These are phyloP conservation scores for Solanum etuberosum DNA, from an alignment of 257 asterid genomes.

Conservation along the genomic window DNA sequence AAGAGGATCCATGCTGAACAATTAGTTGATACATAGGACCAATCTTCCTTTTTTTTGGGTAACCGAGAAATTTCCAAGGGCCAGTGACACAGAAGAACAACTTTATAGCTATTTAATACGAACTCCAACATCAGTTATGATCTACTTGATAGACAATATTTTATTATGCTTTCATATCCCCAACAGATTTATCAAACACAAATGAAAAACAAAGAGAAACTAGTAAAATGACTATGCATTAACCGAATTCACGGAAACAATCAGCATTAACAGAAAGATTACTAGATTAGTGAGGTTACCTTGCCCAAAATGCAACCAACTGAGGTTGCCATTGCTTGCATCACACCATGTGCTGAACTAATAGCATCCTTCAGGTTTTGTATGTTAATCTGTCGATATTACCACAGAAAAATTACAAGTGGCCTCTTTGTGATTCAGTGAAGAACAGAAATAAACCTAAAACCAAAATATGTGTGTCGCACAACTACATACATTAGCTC, in stretches of 20 bases:
- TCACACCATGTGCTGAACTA: slow-evolving; percentile 62
- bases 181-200: background rate
- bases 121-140: background rate
- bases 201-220: background rate
- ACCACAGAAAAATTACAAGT: background rate
- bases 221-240: background rate
- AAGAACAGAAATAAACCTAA: background rate
- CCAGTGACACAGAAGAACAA: background rate
- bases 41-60: background rate
- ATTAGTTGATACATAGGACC: background rate
- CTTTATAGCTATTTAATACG: background rate
- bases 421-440: background rate
- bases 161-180: background rate
- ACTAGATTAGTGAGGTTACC: slow-evolving; percentile 28
- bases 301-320: slow-evolving; percentile 36
- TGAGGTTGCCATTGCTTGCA: slow-evolving; percentile 66
- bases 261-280: background rate
- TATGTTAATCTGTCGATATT: slow-evolving; percentile 43
- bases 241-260: background rate
- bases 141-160: background rate
- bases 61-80: background rate
- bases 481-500: slow-evolving; percentile 51
- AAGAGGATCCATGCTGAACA: background rate
- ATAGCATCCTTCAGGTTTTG: slow-evolving; percentile 77
- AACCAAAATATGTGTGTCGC: background rate